Evolutionary conservation across 441 rosid genomes (phyloP), one percentile per base, ranked within the genome.

Genomic region (Corymbia citriodora): DNA sequence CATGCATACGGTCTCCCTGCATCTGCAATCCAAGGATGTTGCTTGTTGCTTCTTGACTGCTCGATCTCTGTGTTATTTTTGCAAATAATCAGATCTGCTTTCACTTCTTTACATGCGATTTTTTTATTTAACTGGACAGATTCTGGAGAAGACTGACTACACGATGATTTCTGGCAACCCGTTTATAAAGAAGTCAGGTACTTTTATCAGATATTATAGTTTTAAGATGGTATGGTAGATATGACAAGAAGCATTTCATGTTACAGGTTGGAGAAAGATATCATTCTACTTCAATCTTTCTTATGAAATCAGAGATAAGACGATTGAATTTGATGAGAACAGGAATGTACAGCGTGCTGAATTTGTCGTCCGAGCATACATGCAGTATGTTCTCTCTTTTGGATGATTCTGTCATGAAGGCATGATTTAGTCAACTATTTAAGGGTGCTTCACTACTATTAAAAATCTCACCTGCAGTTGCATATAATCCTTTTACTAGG

Each of bases 181-280:
- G 70, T 97, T 92, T 92, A 98, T 98, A 48, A 98, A 97, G 91
- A 98, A 98, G 92, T 94, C 99, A 92, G 99, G 99, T 96, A 94
- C 8, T 55, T 48, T 3, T 57, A 16, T 48, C 1, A 92, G 45
- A 55, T n/a, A 82, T 87, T 88, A 25, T 25, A 25, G 87, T 54
- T 79, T 87, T 59, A 54, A 65, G 25, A 86, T 81, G 40, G 53
- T 86, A 52, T 29, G 88, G 87, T 63, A 36, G 65, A 12, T 86
- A 90, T 91, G 86, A 85, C 90, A 40, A n/a, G 36, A 79, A 59
- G 36, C 88, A 36, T 88, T 89, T 88, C 87, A 21, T 89, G 92
- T 25, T 88, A 33, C 90, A 98, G 99, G 99, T 91, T 98, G 99
- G 99, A 97, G 99, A 95, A 97, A 98, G 91, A 96, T 96, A 87